phyloP scores from a whole-genome alignment of 75 land plant species.

The Isoetes taiwanensis region DNA sequence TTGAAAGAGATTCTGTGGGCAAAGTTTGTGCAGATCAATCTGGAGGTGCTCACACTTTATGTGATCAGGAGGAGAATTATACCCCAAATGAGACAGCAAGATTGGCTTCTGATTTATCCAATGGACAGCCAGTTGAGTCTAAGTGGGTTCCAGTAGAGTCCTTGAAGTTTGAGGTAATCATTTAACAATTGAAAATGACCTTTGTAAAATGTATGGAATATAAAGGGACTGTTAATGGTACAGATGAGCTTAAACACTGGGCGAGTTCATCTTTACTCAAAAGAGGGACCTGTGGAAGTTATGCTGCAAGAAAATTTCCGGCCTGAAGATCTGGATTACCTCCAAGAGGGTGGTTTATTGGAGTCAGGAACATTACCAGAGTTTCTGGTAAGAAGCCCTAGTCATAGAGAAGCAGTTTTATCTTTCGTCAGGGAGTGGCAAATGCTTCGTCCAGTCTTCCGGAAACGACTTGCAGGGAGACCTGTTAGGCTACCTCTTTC shows the following conservation, averaged over 20 bases:
- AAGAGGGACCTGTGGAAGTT: slow-evolving; percentile 40
- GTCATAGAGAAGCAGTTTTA: slow-evolving; percentile 13
- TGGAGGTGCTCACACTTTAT: too few species aligned
- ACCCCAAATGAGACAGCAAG: too few species aligned
- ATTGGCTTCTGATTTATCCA: background rate
- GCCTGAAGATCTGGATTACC: slow-evolving; percentile 63
- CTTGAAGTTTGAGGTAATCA: slow-evolving; percentile 15
- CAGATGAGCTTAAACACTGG: slow-evolving; percentile 91
- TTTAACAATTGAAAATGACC: background rate
- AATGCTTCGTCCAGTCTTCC: slow-evolving; percentile 51
- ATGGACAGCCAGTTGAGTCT: background rate
- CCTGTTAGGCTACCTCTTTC: slow-evolving; percentile 70
- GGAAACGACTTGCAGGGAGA: slow-evolving; percentile 52
- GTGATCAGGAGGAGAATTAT: too few species aligned
- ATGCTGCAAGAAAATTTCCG: slow-evolving; percentile 63
- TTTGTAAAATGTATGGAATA: background rate
- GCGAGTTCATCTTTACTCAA: slow-evolving; percentile 58
- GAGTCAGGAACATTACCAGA: slow-evolving; percentile 8
- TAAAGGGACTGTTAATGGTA: background rate
- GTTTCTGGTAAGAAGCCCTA: slow-evolving; percentile 22
- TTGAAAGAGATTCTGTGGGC: too few species aligned
- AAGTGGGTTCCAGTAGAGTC: slow-evolving; percentile 11
- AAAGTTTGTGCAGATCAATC: too few species aligned
- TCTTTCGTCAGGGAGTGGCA: slow-evolving; percentile 62
- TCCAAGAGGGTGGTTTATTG: background rate